phyloP scores from a whole-genome alignment of 371 early-diverging fungal species.

The Rhizopus stolonifer region DNA sequence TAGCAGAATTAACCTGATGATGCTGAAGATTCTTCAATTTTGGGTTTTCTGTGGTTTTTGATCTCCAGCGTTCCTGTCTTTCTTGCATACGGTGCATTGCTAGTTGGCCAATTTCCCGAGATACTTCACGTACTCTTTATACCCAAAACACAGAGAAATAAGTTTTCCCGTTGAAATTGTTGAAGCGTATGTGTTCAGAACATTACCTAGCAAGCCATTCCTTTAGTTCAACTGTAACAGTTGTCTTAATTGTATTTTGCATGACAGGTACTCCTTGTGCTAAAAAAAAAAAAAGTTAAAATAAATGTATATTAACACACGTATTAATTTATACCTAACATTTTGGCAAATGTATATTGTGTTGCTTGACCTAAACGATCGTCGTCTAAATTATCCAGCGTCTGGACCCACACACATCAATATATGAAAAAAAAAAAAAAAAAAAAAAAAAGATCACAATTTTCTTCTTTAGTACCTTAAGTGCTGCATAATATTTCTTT shows the following conservation, averaged over 20 bases:
- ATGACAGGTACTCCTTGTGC: constrained; percentile 83
- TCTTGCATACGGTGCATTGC: constrained; percentile 78
- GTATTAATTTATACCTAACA: constrained; percentile 55
- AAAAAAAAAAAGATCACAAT: too few relatives aligned
- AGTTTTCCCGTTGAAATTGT: too few relatives aligned
- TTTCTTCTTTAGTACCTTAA: constrained; percentile 56
- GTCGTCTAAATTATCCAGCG: constrained; percentile 75
- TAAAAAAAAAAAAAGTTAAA: constrained; percentile 21
- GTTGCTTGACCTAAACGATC: constrained; percentile 67
- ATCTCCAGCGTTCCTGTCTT: constrained; percentile 64
- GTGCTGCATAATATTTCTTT: constrained; percentile 87
- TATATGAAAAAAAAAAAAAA: too few relatives aligned
- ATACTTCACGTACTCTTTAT: constrained; percentile 78
- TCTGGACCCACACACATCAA: too few relatives aligned
- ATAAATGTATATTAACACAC: constrained; percentile 2
- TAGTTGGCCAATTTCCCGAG: constrained; percentile 81
- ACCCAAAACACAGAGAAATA: too few relatives aligned
- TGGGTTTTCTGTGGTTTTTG: constrained; percentile 54
- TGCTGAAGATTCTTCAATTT: constrained; percentile 55
- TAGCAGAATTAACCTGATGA: constrained; percentile 76
- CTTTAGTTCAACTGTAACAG: constrained; percentile 83
- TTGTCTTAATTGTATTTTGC: constrained; percentile 79
- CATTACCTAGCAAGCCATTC: constrained; percentile 90
- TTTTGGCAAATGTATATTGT: constrained; percentile 76
- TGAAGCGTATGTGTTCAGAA: too few relatives aligned